Conservation (phyloP, 2,329 filamentous ascomycete species). For the Penicillium occitanis region DNA sequence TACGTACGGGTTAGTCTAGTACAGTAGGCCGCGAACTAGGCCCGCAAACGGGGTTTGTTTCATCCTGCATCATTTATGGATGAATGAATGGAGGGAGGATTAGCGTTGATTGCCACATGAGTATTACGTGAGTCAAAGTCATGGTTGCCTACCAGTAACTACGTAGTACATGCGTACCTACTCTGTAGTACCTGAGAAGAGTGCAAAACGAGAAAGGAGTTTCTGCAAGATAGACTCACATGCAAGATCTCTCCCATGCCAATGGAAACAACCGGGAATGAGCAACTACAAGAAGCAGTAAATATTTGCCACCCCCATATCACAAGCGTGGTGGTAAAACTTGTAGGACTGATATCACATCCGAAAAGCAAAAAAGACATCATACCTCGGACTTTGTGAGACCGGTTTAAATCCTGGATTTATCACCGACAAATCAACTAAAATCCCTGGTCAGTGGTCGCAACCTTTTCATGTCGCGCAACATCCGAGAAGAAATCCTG, state of each 20-base stretch:
- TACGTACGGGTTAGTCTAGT: background rate
- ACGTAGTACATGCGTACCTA: background rate
- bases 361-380: background rate
- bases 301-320: constrained; percentile 5
- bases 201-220: background rate
- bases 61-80: constrained; percentile 2
- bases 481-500: background rate
- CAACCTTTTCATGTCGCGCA: background rate
- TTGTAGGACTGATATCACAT: background rate
- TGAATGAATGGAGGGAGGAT: background rate
- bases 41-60: constrained; percentile 7
- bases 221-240: constrained; percentile 17
- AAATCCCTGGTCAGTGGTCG: background rate
- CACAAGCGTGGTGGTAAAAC: background rate
- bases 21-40: constrained; percentile 4
- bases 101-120: constrained; percentile 7
- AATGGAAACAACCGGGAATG: background rate
- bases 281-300: background rate
- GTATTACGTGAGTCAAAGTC: background rate
- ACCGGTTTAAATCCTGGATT: constrained; percentile 5
- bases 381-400: constrained; percentile 3
- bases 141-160: background rate
- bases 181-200: background rate
- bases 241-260: constrained; percentile 17
- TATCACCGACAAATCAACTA: background rate